These are phyloP conservation scores for Solioccasus polychromus DNA, from an alignment of 768 basidiomycete species.

Conservation along the genomic window DNA sequence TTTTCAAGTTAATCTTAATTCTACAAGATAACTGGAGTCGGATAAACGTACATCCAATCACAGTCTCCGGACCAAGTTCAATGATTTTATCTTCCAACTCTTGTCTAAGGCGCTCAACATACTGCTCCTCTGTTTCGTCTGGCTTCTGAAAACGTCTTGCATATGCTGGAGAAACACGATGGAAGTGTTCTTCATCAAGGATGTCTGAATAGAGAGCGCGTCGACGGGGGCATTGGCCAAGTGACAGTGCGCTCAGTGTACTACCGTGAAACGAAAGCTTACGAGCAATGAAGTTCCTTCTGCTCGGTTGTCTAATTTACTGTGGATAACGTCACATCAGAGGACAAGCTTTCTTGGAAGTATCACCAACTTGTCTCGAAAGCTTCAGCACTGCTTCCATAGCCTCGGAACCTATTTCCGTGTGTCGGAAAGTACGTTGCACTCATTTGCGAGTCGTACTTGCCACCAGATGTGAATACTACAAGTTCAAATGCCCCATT, in stretches of 20 bases:
- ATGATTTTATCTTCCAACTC: conserved; percentile 86
- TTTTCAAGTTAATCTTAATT: conserved; percentile 27
- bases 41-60: conserved; percentile 67
- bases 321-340: conserved; percentile 29
- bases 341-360: neutral
- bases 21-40: neutral
- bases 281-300: conserved; percentile 78
- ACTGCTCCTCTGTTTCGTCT: conserved; percentile 74
- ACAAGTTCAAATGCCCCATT: conserved; percentile 71
- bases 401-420: conserved; percentile 70
- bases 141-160: conserved; percentile 68
- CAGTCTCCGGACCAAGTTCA: conserved; percentile 76
- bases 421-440: neutral
- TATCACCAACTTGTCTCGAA: conserved; percentile 59
- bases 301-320: conserved; percentile 69
- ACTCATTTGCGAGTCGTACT: conserved; percentile 7
- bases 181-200: conserved; percentile 63
- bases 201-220: conserved; percentile 67
- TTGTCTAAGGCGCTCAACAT: conserved; percentile 70
- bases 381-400: conserved; percentile 85
- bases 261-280: conserved; percentile 85
- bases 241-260: conserved; percentile 65
- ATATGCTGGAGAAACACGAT: conserved; percentile 88
- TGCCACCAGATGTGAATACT: conserved; percentile 77
- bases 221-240: conserved; percentile 64